Evolutionary conservation across 345 rosid genomes (phyloP).

Genomic region (Gossypium rotundifolium): DNA sequence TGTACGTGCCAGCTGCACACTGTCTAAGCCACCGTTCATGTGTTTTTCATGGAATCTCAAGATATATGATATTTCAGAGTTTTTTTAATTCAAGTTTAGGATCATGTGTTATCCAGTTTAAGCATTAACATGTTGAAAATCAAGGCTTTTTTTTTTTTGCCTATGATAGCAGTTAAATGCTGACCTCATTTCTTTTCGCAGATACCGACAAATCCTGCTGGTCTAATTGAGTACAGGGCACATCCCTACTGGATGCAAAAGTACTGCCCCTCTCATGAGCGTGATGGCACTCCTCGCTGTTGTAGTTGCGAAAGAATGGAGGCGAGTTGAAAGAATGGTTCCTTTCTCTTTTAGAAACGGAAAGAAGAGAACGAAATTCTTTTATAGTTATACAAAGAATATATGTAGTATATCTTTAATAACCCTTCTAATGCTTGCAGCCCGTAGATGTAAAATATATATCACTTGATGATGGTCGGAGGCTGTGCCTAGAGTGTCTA

Average conservation of each 20-base stretch:
- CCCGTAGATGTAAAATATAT: conserved; percentile 47
- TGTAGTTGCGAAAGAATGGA: conserved; percentile 83
- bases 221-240: conserved; percentile 66
- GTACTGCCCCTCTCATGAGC: conserved; percentile 93
- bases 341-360: not conserved
- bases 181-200: conserved; percentile 18
- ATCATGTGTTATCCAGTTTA: not conserved
- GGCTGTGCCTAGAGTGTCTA: conserved; percentile 78
- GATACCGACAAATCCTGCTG: conserved; percentile 69
- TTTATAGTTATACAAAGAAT: not conserved
- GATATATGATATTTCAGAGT: not conserved
- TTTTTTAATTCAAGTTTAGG: not conserved
- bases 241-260: conserved; percentile 86
- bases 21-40: not conserved
- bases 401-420: not conserved
- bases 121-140: not conserved
- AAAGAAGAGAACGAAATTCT: not conserved
- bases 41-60: not conserved
- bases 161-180: not conserved
- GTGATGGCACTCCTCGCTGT: conserved; percentile 71
- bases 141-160: not conserved
- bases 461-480: conserved; percentile 73
- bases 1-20: not conserved
- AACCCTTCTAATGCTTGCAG: conserved; percentile 35
- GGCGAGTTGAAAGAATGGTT: conserved; percentile 36